A percentile compares a stretch with the other conserved stretches of the same genome.
phyloP scores from a whole-genome alignment of 2,329 filamentous ascomycete genomes.

The Drechslerella coelobrocha region DNA sequence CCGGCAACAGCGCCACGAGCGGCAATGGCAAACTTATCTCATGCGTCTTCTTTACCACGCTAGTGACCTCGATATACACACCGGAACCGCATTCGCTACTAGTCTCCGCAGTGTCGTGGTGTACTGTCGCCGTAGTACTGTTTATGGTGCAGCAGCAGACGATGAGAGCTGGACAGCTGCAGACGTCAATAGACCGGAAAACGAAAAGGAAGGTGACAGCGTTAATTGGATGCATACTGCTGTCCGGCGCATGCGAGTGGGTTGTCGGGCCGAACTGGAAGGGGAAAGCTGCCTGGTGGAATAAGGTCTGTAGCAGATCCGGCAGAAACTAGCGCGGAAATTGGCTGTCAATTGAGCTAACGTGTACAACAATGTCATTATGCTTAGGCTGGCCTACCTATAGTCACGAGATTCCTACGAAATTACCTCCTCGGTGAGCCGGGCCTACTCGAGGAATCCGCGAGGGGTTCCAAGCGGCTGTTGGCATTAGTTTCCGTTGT shows the following conservation, averaged over 20 bases:
- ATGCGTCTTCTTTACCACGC: slow-evolving; percentile 35
- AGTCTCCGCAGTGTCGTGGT: slow-evolving; percentile 42
- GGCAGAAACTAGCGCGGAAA: not conserved
- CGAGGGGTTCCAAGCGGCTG: slow-evolving; percentile 33
- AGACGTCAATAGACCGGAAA: slow-evolving; percentile 35
- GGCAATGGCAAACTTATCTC: slow-evolving; percentile 28
- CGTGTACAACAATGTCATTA: not conserved
- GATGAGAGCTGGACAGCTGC: slow-evolving; percentile 24
- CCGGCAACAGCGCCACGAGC: slow-evolving; percentile 9
- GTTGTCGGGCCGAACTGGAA: slow-evolving; percentile 40
- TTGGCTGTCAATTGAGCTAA: slow-evolving; percentile 6
- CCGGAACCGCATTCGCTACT: slow-evolving; percentile 38
- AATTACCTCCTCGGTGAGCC: slow-evolving; percentile 46
- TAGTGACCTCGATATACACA: slow-evolving; percentile 34
- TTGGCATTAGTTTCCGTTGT: slow-evolving; percentile 27
- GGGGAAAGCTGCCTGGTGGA: slow-evolving; percentile 45
- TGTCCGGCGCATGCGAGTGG: slow-evolving; percentile 41
- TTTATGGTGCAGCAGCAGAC: slow-evolving; percentile 34
- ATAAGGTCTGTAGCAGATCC: slow-evolving; percentile 50
- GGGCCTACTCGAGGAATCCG: slow-evolving; percentile 34
- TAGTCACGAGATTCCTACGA: slow-evolving; percentile 47
- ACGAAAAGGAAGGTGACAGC: slow-evolving; percentile 42
- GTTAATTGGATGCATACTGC: slow-evolving; percentile 35
- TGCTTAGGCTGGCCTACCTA: slow-evolving; percentile 46
- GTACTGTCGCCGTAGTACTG: slow-evolving; percentile 39